A percentile compares a stretch with the other conserved stretches of the same genome.
phyloP scores from a whole-genome alignment of 1,284 basidiomycete genomes.

The Trametes pubescens region DNA sequence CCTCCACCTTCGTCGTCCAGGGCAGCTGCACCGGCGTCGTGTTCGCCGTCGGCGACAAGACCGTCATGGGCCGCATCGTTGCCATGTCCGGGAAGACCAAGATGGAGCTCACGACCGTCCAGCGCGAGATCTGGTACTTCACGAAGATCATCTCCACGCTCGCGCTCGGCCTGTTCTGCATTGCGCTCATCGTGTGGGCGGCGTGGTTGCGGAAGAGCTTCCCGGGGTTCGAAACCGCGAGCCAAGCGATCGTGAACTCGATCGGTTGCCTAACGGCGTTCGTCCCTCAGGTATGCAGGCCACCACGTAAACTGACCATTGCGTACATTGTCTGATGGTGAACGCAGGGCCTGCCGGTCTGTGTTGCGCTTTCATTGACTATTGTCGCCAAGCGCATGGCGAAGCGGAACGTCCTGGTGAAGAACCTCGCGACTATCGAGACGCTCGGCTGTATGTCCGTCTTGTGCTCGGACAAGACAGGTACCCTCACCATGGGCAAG shows the following conservation, averaged over 20 bases:
- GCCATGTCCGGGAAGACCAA: conserved; percentile 60
- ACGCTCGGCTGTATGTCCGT: conserved; percentile 68
- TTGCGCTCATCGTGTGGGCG: conserved; percentile 54
- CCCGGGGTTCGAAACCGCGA: conserved; percentile 49
- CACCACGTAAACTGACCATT: neutral
- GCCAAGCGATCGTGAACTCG: conserved; percentile 53
- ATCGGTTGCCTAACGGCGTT: conserved; percentile 59
- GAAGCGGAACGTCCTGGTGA: conserved; percentile 63
- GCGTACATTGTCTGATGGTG: conserved; percentile 25
- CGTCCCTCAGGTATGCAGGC: conserved; percentile 53
- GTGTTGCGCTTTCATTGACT: conserved; percentile 59
- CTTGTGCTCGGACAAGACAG: conserved; percentile 40
- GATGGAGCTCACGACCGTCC: conserved; percentile 57
- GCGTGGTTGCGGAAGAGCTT: conserved; percentile 52
- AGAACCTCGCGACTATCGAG: conserved; percentile 66
- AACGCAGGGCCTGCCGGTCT: conserved; percentile 55
- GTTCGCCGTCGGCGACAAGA: conserved; percentile 65
- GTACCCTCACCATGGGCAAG: conserved; percentile 39
- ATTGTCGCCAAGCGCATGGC: conserved; percentile 60
- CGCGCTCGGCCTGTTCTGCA: conserved; percentile 50
- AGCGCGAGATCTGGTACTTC: conserved; percentile 58
- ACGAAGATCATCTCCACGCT: conserved; percentile 54
- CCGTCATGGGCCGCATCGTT: conserved; percentile 69
- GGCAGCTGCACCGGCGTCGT: conserved; percentile 67
- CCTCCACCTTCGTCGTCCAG: conserved; percentile 59